phyloP scores from a whole-genome alignment of 352 stramenopile genomes.

The Globisporangium recalcitrans region DNA sequence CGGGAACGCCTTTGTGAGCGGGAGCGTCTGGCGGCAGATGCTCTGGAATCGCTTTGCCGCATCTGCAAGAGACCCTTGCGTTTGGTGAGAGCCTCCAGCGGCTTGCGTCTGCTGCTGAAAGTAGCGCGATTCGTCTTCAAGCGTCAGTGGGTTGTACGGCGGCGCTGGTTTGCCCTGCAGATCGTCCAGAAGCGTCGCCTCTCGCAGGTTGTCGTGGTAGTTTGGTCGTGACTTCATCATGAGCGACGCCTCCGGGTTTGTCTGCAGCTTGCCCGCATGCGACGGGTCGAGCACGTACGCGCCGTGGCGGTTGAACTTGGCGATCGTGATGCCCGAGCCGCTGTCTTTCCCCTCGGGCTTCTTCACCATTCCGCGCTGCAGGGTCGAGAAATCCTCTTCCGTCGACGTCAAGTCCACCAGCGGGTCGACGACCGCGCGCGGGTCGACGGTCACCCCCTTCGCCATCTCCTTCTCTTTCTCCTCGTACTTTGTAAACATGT shows the following conservation, averaged over 20 bases:
- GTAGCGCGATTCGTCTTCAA: slow-evolving; percentile 81
- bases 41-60: slow-evolving; percentile 42
- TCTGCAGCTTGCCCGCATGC: slow-evolving; percentile 51
- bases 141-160: slow-evolving; percentile 71
- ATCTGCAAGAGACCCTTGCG: slow-evolving; percentile 14
- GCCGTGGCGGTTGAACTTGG: slow-evolving; percentile 84
- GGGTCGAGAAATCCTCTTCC: slow-evolving; percentile 53
- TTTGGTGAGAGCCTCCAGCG: neutral
- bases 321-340: slow-evolving; percentile 60
- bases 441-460: slow-evolving; percentile 38
- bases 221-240: slow-evolving; percentile 29
- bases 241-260: slow-evolving; percentile 19
- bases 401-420: slow-evolving; percentile 75
- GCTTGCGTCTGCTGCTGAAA: slow-evolving; percentile 56
- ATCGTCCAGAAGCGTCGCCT: slow-evolving; percentile 72
- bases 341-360: slow-evolving; percentile 41
- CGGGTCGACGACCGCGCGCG: slow-evolving; percentile 65
- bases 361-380: slow-evolving; percentile 17
- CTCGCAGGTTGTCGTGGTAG: slow-evolving; percentile 50
- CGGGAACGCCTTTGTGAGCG: slow-evolving; percentile 57
- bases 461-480: slow-evolving; percentile 66
- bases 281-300: slow-evolving; percentile 76
- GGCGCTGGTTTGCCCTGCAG: slow-evolving; percentile 39
- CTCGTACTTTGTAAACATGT: slow-evolving; percentile 85
- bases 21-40: slow-evolving; percentile 31